Conservation (phyloP, 2,329 filamentous ascomycete genomes). For the Catunica adiposa region DNA sequence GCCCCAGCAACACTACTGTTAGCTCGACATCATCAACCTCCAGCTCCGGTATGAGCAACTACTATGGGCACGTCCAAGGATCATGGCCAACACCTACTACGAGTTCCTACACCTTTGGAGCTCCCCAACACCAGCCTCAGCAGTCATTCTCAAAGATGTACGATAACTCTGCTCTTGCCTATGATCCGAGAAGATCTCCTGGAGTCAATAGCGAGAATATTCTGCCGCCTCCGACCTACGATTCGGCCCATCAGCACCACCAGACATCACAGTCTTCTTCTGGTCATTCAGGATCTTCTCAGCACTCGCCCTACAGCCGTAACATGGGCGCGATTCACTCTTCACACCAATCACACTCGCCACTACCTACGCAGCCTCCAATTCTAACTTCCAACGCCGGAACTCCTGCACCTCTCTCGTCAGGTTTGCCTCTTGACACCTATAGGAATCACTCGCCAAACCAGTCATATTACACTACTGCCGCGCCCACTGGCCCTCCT, state of each 20-base stretch:
- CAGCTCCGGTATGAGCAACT: constrained; percentile 26
- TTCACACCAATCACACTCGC: neutral
- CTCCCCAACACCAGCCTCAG: constrained; percentile 23
- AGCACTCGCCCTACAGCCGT: constrained; percentile 17
- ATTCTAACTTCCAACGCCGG: constrained; percentile 16
- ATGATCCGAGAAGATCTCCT: constrained; percentile 23
- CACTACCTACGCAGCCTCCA: constrained; percentile 8
- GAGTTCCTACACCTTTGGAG: constrained; percentile 38
- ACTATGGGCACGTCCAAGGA: constrained; percentile 34
- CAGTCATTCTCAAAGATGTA: constrained; percentile 7
- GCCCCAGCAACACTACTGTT: constrained; percentile 39
- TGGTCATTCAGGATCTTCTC: constrained; percentile 43
- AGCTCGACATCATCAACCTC: constrained; percentile 42
- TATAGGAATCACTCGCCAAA: constrained; percentile 13
- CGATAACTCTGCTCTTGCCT: constrained; percentile 5
- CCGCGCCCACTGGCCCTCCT: neutral
- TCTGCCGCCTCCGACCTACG: constrained; percentile 50
- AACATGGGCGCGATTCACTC: constrained; percentile 10
- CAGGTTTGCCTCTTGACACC: constrained; percentile 8
- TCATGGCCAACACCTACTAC: constrained; percentile 40
- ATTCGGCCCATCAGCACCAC: constrained; percentile 35
- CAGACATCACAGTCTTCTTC: neutral
- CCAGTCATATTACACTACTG: constrained; percentile 13
- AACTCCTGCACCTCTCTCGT: constrained; percentile 1
- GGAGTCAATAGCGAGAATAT: constrained; percentile 42